A percentile compares a stretch with the other conserved stretches of the same genome.
These are phyloP conservation scores for Pilaira anomala DNA, from an alignment of 192 early-diverging fungal genomes.

Conservation along the genomic window DNA sequence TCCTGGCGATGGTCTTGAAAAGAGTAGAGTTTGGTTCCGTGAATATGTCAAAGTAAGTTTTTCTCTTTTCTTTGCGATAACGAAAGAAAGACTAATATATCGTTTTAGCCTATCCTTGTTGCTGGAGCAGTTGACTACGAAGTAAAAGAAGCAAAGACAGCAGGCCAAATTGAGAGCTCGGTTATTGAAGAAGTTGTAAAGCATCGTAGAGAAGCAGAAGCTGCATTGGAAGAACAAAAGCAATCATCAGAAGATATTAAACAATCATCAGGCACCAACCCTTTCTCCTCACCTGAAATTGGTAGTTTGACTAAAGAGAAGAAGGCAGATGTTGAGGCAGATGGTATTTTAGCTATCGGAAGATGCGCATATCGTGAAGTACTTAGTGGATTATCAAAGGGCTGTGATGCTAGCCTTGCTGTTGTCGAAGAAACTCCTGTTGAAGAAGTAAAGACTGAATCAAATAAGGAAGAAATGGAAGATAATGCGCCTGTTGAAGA, in stretches of 20 bases:
- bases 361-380: constrained; percentile 40
- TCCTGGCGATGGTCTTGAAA: constrained; percentile 44
- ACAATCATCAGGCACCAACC: neutral
- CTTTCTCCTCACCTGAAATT: neutral
- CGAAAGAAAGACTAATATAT: too few relatives aligned
- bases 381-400: constrained; percentile 36
- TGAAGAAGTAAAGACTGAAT: constrained; percentile 2
- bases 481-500: neutral
- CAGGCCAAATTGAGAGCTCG: constrained; percentile 36
- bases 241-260: neutral
- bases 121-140: constrained; percentile 46
- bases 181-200: constrained; percentile 34
- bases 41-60: constrained; percentile 43
- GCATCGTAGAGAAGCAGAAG: constrained; percentile 27
- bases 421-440: neutral
- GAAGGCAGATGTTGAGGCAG: constrained; percentile 5
- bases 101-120: constrained; percentile 37
- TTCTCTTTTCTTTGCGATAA: constrained; percentile 1
- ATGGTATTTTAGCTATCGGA: constrained; percentile 40
- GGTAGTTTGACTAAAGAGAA: neutral
- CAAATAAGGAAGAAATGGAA: neutral
- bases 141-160: constrained; percentile 34
- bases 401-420: constrained; percentile 25
- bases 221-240: neutral
- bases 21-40: constrained; percentile 43